A percentile compares a stretch with the other conserved stretches of the same genome.
These are phyloP conservation scores for Russula brevipes DNA, from an alignment of 768 basidiomycete species.

Conservation along the genomic window DNA sequence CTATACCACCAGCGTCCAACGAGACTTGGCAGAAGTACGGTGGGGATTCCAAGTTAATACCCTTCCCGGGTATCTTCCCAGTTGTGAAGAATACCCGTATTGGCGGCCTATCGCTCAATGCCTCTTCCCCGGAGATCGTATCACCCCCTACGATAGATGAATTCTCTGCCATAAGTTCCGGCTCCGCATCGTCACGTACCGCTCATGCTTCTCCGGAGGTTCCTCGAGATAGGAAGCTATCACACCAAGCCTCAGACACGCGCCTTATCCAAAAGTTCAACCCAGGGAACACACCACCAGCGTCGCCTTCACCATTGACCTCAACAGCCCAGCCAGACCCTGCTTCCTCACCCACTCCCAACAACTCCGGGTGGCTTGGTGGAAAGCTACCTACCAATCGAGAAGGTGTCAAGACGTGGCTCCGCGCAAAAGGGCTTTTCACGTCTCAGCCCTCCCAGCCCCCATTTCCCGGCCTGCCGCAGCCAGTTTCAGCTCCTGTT, in stretches of 20 bases:
- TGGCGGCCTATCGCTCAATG: slow-evolving; percentile 45
- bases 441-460: slow-evolving; percentile 37
- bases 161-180: slow-evolving; percentile 38
- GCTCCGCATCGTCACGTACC: slow-evolving; percentile 47
- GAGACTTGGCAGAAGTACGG: slow-evolving; percentile 70
- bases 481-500: slow-evolving; percentile 32
- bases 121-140: slow-evolving; percentile 46
- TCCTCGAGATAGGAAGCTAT: slow-evolving; percentile 55
- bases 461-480: slow-evolving; percentile 18
- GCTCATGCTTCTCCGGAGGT: slow-evolving; percentile 45
- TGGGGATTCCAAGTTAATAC: slow-evolving; percentile 68
- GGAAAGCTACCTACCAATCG: slow-evolving; percentile 64
- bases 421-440: slow-evolving; percentile 56
- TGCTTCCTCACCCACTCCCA: slow-evolving; percentile 33
- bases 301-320: slow-evolving; percentile 40
- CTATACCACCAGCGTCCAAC: slow-evolving; percentile 70
- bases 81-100: slow-evolving; percentile 67
- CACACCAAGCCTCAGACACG: slow-evolving; percentile 66
- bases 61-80: slow-evolving; percentile 90
- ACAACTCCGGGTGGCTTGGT: slow-evolving; percentile 34
- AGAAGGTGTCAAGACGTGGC: slow-evolving; percentile 77
- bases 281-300: slow-evolving; percentile 35
- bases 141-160: slow-evolving; percentile 44
- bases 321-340: slow-evolving; percentile 48
- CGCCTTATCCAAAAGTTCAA: slow-evolving; percentile 55